These are phyloP conservation scores for Rhododendron kiyosumense DNA, from an alignment of 148 eudicot genomes.

Conservation along the genomic window DNA sequence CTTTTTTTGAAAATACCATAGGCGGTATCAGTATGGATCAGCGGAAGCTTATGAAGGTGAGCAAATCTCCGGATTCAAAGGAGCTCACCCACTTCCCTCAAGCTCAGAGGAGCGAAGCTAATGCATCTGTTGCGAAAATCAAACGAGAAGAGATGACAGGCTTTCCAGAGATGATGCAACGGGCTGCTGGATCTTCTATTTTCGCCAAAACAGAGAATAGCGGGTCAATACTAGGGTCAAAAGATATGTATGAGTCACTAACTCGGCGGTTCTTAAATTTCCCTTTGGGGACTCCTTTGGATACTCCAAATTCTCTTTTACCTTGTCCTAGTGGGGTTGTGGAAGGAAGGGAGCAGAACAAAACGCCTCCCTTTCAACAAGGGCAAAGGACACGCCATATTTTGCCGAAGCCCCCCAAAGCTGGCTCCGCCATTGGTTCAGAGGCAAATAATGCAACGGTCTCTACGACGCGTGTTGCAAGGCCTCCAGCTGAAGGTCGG, in stretches of 20 bases:
- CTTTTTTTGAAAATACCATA: constrained; percentile 24
- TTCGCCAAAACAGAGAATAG: constrained; percentile 33
- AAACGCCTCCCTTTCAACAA: constrained; percentile 37
- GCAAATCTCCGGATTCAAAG: constrained; percentile 29
- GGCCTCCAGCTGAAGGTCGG: constrained; percentile 91
- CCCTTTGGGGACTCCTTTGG: constrained; percentile 37
- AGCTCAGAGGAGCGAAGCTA: constrained; percentile 25
- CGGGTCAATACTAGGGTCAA: constrained; percentile 31
- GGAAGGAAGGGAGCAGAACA: constrained; percentile 51
- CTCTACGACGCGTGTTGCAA: constrained; percentile 59
- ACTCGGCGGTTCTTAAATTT: constrained; percentile 42
- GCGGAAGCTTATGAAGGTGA: constrained; percentile 42
- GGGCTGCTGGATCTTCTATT: constrained; percentile 27
- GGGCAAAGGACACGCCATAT: constrained; percentile 60
- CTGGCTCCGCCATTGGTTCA: constrained; percentile 24
- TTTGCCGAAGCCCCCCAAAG: constrained; percentile 62
- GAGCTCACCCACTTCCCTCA: constrained; percentile 30
- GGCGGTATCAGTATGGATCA: constrained; percentile 30
- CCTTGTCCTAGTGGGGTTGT: constrained; percentile 33
- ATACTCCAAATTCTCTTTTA: constrained; percentile 28
- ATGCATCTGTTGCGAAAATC: constrained; percentile 27
- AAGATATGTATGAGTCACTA: constrained; percentile 42
- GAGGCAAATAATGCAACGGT: constrained; percentile 44
- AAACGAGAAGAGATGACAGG: constrained; percentile 35
- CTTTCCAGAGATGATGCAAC: constrained; percentile 33